Evolutionary conservation across 345 rosid genomes (phyloP).

Genomic region (Populus simonii): DNA sequence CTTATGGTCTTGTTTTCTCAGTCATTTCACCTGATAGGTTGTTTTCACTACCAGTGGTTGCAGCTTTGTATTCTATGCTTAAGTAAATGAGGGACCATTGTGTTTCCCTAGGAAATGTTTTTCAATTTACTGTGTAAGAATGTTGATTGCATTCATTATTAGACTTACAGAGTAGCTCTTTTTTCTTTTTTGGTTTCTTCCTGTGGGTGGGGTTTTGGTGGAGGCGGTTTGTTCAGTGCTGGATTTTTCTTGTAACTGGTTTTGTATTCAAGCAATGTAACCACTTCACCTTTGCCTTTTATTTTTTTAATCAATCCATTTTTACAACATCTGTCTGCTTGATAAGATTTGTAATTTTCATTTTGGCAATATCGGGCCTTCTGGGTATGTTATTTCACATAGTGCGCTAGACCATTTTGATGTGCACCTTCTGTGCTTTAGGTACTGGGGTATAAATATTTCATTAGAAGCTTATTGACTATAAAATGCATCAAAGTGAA

Average conservation of each 20-base stretch:
- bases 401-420: neutral
- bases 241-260: neutral
- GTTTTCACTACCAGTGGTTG: neutral
- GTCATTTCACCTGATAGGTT: neutral
- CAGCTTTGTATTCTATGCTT: neutral
- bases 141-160: neutral
- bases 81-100: neutral
- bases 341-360: neutral
- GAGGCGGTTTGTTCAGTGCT: neutral
- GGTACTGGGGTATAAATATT: neutral
- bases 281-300: neutral
- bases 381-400: neutral
- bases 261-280: neutral
- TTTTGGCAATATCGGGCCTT: neutral
- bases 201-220: neutral
- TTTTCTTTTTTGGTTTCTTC: neutral
- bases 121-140: neutral
- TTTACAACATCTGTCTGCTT: neutral
- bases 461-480: neutral
- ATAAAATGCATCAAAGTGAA: conserved; percentile 1
- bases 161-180: neutral
- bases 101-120: neutral
- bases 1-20: neutral
- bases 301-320: neutral
- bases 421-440: neutral